A percentile compares a stretch with the other conserved stretches of the same genome.
phyloP scores from a whole-genome alignment of 139 green algal genomes.

The Raphidocelis subcapitata region DNA sequence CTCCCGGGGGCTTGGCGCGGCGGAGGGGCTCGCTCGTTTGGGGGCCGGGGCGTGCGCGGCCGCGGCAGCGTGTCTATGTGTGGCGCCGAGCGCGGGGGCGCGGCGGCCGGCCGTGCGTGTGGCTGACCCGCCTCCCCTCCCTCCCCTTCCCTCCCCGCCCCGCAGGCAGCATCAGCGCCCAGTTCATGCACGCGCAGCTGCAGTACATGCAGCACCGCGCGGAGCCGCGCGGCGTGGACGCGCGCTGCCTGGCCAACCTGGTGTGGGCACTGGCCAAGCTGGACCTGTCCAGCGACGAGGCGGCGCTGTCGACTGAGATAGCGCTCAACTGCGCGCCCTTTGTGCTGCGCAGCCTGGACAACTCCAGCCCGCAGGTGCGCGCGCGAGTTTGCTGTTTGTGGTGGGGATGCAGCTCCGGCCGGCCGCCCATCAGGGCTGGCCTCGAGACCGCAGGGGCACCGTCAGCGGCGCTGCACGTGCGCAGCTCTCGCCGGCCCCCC shows the following conservation, averaged over 20 bases:
- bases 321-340: slow-evolving; percentile 41
- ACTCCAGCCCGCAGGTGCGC: slow-evolving; percentile 39
- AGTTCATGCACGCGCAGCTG: slow-evolving; percentile 49
- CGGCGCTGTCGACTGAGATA: slow-evolving; percentile 39
- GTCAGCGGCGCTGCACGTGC: not conserved
- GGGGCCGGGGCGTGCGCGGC: too few species aligned
- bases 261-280: slow-evolving; percentile 56
- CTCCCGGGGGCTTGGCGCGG: too few species aligned
- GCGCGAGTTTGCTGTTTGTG: too few species aligned
- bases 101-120: too few species aligned
- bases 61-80: too few species aligned
- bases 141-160: not conserved
- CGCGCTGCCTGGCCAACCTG: slow-evolving; percentile 54
- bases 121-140: not conserved
- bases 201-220: slow-evolving; percentile 28
- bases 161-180: slow-evolving; percentile 43
- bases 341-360: slow-evolving; percentile 35
- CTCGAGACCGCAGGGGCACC: too few species aligned
- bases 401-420: too few species aligned
- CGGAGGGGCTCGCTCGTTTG: too few species aligned
- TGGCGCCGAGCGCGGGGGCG: too few species aligned
- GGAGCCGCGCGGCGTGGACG: slow-evolving; percentile 50
- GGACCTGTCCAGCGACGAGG: slow-evolving; percentile 38
- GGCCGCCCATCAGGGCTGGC: too few species aligned
- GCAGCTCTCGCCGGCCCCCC: not conserved